Conservation (phyloP, 2,329 filamentous ascomycete genomes). For the Sarocladiaceae sp. region DNA sequence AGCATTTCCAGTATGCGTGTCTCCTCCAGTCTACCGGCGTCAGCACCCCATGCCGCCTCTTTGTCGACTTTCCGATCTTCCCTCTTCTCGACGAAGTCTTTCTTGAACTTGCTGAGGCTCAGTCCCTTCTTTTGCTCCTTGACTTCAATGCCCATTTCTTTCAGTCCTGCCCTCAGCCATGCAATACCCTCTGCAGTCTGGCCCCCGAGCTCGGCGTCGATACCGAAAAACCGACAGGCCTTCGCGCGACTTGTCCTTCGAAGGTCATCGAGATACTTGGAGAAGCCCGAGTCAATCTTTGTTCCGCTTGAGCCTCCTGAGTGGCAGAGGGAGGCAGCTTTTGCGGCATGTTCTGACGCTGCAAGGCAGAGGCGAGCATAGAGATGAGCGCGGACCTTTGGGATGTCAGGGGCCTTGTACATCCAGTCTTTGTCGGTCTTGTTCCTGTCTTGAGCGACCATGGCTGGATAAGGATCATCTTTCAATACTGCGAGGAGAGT, state of each 20-base stretch:
- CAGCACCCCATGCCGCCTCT: constrained; percentile 69
- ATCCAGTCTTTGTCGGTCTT: constrained; percentile 91
- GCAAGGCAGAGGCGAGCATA: constrained; percentile 86
- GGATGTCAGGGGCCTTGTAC: constrained; percentile 84
- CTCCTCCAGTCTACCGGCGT: constrained; percentile 84
- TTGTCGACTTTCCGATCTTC: constrained; percentile 79
- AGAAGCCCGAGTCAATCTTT: constrained; percentile 60
- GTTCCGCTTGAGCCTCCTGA: constrained; percentile 26
- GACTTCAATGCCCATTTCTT: constrained; percentile 64
- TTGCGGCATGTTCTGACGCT: constrained; percentile 79
- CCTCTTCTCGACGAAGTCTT: constrained; percentile 69
- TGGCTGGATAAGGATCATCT: constrained; percentile 86
- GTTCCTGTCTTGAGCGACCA: constrained; percentile 77
- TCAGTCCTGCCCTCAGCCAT: constrained; percentile 75
- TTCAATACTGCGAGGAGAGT: constrained; percentile 88
- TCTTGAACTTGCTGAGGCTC: constrained; percentile 62
- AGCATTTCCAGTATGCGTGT: constrained; percentile 81
- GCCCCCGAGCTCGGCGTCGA: constrained; percentile 80
- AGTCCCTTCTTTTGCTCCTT: constrained; percentile 47
- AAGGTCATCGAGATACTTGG: constrained; percentile 73
- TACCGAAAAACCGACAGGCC: constrained; percentile 84
- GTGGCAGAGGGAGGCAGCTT: constrained; percentile 54
- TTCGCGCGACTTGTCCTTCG: constrained; percentile 72
- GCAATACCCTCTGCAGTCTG: constrained; percentile 82
- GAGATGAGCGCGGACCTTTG: constrained; percentile 82